These are phyloP conservation scores for Kwoniella sp. DNA, from an alignment of 768 basidiomycete genomes.

Conservation along the genomic window DNA sequence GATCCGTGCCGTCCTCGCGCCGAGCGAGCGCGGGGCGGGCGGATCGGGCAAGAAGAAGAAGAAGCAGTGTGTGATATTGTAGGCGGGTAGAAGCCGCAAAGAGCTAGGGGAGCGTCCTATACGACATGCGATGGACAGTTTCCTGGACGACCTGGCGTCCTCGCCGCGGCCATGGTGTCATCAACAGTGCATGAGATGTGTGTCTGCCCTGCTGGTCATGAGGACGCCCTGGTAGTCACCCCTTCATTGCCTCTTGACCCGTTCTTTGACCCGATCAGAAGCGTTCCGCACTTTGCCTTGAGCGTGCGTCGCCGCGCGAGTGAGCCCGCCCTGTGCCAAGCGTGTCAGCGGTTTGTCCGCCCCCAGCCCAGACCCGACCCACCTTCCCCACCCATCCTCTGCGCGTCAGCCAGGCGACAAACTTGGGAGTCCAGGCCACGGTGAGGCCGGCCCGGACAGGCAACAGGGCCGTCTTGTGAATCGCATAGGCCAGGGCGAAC, in stretches of 20 bases:
- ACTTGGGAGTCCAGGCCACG: conserved; percentile 71
- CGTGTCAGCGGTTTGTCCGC: neutral
- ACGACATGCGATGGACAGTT: no score
- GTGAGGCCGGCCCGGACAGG: conserved; percentile 86
- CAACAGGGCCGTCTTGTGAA: conserved; percentile 91
- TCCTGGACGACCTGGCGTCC: no score
- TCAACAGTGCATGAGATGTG: no score
- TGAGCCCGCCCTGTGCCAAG: conserved; percentile 24
- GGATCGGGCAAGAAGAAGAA: conserved; percentile 43
- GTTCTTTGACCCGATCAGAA: conserved; percentile 10
- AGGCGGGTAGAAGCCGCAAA: no score
- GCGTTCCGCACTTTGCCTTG: conserved; percentile 26
- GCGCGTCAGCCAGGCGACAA: conserved; percentile 78
- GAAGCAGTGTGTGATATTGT: conserved; percentile 52
- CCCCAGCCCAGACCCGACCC: conserved; percentile 3
- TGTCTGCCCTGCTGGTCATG: no score
- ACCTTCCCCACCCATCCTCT: conserved; percentile 67
- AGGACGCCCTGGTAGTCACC: neutral
- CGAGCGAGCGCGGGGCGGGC: conserved; percentile 31
- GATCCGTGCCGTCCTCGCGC: conserved; percentile 74
- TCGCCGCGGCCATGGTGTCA: no score
- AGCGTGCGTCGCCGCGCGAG: conserved; percentile 31
- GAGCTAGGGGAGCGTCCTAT: no score
- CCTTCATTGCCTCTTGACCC: conserved; percentile 5
- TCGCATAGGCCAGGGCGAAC: conserved; percentile 83